Percentiles rank a stretch among this genome's conserved stretches.
Conservation (phyloP, 2,329 filamentous ascomycete genomes). For the Penicillium sp. region DNA sequence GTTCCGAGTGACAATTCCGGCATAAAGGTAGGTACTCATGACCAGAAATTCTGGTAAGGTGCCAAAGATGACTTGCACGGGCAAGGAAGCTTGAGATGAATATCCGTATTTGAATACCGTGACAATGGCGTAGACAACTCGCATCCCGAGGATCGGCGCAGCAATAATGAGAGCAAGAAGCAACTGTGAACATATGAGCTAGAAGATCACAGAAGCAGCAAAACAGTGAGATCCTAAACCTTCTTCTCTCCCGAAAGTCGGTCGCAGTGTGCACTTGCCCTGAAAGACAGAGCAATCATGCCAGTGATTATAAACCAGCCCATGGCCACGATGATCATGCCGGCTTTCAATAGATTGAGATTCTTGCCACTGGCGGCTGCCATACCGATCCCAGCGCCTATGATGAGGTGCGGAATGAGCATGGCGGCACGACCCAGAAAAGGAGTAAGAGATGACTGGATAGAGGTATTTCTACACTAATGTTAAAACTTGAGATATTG, state of each 20-base stretch:
- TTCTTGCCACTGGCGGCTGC: slow-evolving; percentile 3
- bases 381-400: slow-evolving; percentile 7
- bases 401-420: slow-evolving; percentile 8
- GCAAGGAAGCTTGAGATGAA: neutral
- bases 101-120: neutral
- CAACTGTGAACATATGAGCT: slow-evolving; percentile 6
- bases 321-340: slow-evolving; percentile 7
- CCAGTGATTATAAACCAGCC: slow-evolving; percentile 4
- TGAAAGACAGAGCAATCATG: neutral
- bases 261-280: neutral
- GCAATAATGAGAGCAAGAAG: slow-evolving; percentile 7
- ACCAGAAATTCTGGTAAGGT: slow-evolving; percentile 28
- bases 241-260: slow-evolving; percentile 7
- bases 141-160: slow-evolving; percentile 7
- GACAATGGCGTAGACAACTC: slow-evolving; percentile 9
- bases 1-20: slow-evolving; percentile 4
- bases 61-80: slow-evolving; percentile 25
- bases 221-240: neutral
- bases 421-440: slow-evolving; percentile 2
- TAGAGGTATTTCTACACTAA: slow-evolving; percentile 10
- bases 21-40: slow-evolving; percentile 16
- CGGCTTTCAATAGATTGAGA: slow-evolving; percentile 1
- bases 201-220: too few relatives aligned
- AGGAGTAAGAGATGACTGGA: slow-evolving; percentile 6
- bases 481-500: neutral